Evolutionary conservation across 768 basidiomycete genomes (phyloP), one percentile per base, ranked within the genome.

Genomic region (Trametes coccinea): DNA sequence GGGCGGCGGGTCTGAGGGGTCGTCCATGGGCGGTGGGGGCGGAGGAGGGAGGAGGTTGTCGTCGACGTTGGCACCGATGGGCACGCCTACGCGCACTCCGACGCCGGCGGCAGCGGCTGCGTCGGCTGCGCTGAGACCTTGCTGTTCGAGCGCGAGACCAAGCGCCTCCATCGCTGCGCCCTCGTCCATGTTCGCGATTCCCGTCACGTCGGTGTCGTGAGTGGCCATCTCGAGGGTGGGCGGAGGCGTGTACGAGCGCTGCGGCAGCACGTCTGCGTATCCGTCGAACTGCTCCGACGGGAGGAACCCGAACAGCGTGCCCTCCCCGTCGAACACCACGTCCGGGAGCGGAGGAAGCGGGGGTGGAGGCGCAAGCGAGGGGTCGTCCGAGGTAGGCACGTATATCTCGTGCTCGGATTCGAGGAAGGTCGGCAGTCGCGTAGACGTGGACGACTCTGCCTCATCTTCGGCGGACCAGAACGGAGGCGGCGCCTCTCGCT

Each of bases 1-100:
- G 11, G 92, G 92, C 4, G 92, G 92, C 22, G 92, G 92, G 71
- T 94, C 92, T 2, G 86, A 87, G 22, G 92, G 92, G 72, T 94
- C 92, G 68, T 94, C 92, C 78, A 93, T 82, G 37, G 87, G 85
- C 16, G 88, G 88, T 0, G 91, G 90, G 4, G 92, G 92, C 0
- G 92, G 92, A 0, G 89, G 92, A 0, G 89, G 61, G 1, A 80
- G 85, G 27, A 77, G 73, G 46, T 73, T 75, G 31, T 75, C 75
- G 54, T 78, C 75, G 2, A 54, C 49, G 37, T 43, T 30, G 43
- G 27, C 55, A 5, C 58, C 43, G 37, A 56, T 46, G 9, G 29
- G 29, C 16, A 44, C 54, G 11, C 73, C 55, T 66, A 65, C n/a
- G 68, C 67, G 46, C 3, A 56, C 56, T 13, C 43, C 43, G 6